Evolutionary conservation across 345 rosid genomes (phyloP), one percentile per base, ranked within the genome.

Genomic region (Rhodomyrtus tomentosa): DNA sequence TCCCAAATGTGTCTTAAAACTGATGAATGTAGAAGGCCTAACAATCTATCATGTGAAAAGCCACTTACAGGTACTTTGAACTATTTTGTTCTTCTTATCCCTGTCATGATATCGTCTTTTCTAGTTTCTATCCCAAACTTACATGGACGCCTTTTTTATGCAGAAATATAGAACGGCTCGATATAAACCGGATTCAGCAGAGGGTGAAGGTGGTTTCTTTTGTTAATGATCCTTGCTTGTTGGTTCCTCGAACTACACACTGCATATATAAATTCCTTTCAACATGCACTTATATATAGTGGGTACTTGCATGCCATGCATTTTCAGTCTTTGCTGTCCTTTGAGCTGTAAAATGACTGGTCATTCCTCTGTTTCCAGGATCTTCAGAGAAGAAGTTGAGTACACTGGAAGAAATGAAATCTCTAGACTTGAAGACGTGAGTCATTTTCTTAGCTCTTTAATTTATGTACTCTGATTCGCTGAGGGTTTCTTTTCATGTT

Each of bases 11-110:
- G 93, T 96, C 82, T 84, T 96, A 84, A 96, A 92, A 91, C 93
- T 90, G 81, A 95, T 96, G 93, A 93, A 95, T 83, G 93, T 89
- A 62, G 93, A 92, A 54, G 92, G 94, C 81, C 85, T 96, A 88
- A 96, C 99, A 73, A 95, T 96, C 88, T 96, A 96, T 89, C 98
- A 96, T 87, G 98, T 96, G 85, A 96, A 96, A 93, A 96, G 99
- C 90, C 99, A 96, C 90, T 90, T 96, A 88, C 99, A 96, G 94
- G 99, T 94, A 82, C 80, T 24, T 80, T 81, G 10, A 32, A 18
- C 82, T 76, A 62, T 82, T 14, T 82, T 48, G 83, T 84, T 55
- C 36, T 84, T 49, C 80, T 21, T 21, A 52, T 51, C 8, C 56
- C 59, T 52, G 83, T 45, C 83, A 20, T 81, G 55, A 15, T 32